Evolutionary conservation across 768 basidiomycete species (phyloP), one percentile per base, ranked within the genome.

Genomic region (Boletus bicolor): DNA sequence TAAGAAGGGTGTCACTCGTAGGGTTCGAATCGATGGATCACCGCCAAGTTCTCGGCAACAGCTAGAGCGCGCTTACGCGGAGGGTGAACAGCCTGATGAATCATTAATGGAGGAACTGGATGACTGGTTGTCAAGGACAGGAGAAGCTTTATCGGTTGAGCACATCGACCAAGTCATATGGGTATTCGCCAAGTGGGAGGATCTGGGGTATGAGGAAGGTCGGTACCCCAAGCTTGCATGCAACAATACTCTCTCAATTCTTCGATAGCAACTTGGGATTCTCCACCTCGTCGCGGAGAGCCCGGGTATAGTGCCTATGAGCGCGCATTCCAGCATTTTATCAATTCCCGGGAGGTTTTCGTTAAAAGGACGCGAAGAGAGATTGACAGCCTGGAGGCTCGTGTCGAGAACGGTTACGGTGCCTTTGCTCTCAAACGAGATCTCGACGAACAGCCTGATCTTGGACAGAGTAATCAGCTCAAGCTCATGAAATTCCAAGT

Each of bases 161-260:
- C 78, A 88, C 62, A 79, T 85, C 30, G 75, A 82, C 38, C 71
- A 80, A 48, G 83, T 96, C 35, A 77, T 84, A 19, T 93, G 90
- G 87, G 83, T 81, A 12, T 94, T 94, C 68, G 77, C 93, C 61
- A 99, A 98, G 70, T 98, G 96, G 96, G 78, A 84, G 43, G 93
- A 93, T 58, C 77, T 98, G 28, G 85, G 89, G n/a, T 97, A 98
- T 58, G 89, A 96, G 21, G 89, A 93, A 77, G 86, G 95, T 91
- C 54, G 51, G 82, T 67, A 55, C 46, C 41, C 43, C 26, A 37
- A 24, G 38, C 11, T 49, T 37, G 17, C 39, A 38, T 32, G 7
- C 38, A 8, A 17, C 10, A 2, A 42, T n/a, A 49, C 46, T 42
- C 38, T 6, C 48, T 51, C 44, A 62, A 24, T 24, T 45, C 17